Conservation (phyloP, 352 stramenopile species). For the Globisporangium heterothallicum region DNA sequence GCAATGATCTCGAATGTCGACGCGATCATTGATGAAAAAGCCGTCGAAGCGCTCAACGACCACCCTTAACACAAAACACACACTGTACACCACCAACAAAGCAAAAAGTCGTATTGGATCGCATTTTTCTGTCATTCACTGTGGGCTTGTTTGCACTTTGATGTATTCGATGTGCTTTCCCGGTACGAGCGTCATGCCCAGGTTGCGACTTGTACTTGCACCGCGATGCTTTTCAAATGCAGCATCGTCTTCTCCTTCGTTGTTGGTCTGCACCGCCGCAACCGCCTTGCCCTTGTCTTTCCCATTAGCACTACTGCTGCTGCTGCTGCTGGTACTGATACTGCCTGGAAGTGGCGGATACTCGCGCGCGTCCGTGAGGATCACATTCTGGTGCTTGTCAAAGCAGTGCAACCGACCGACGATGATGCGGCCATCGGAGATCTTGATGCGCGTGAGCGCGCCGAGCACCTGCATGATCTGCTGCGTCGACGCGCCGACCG, state of each 20-base stretch:
- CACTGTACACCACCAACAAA: neutral
- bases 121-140: neutral
- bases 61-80: neutral
- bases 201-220: constrained; percentile 31
- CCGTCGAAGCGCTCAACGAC: constrained; percentile 27
- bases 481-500: constrained; percentile 38
- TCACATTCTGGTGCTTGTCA: constrained; percentile 81
- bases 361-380: constrained; percentile 64
- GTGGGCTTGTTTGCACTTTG: constrained; percentile 51
- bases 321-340: neutral
- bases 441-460: constrained; percentile 49
- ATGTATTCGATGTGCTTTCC: constrained; percentile 76
- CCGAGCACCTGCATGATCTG: constrained; percentile 60
- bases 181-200: constrained; percentile 73
- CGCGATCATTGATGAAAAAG: constrained; percentile 67
- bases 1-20: constrained; percentile 76
- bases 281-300: constrained; percentile 18
- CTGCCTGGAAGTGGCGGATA: constrained; percentile 32
- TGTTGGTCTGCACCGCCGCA: neutral
- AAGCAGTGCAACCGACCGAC: constrained; percentile 71
- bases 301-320: constrained; percentile 17
- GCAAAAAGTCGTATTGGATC: neutral
- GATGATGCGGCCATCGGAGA: constrained; percentile 65
- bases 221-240: constrained; percentile 17
- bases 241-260: constrained; percentile 7